Percentiles rank a stretch among this genome's conserved stretches.
Conservation (phyloP, 805 yeast genomes). For the Myxozyma geophila region DNA sequence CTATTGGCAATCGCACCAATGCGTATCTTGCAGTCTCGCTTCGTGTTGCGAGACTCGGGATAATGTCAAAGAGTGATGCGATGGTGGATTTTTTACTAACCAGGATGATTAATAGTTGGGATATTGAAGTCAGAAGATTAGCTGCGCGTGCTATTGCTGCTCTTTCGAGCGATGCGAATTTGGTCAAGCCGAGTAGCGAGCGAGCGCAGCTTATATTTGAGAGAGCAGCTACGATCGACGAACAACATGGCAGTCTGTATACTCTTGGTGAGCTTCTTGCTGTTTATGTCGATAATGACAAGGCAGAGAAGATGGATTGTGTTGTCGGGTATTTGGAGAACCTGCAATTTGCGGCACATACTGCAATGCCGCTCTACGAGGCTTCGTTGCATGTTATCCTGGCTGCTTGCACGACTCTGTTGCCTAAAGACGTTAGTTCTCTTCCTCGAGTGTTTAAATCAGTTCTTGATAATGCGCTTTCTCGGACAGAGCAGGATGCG, state of each 20-base stretch:
- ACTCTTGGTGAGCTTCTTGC: slow-evolving; percentile 38
- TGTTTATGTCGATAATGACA: not conserved
- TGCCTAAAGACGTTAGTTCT: slow-evolving; percentile 24
- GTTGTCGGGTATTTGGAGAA: slow-evolving; percentile 12
- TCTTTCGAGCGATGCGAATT: slow-evolving; percentile 1
- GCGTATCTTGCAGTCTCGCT: slow-evolving; percentile 50
- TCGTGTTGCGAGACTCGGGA: slow-evolving; percentile 32
- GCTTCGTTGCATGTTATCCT: slow-evolving; percentile 25
- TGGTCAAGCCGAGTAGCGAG: slow-evolving; percentile 10
- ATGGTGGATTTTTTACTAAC: slow-evolving; percentile 44
- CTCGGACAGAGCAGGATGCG: slow-evolving; percentile 27
- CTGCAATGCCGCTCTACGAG: slow-evolving; percentile 19
- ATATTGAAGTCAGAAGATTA: slow-evolving; percentile 51
- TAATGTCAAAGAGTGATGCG: not conserved
- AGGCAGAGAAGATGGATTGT: not conserved
- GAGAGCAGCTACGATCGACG: slow-evolving; percentile 17
- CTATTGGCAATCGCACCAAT: slow-evolving; percentile 51
- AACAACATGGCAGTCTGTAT: slow-evolving; percentile 39
- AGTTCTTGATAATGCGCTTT: slow-evolving; percentile 30
- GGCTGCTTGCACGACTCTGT: slow-evolving; percentile 2
- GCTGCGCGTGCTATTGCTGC: slow-evolving; percentile 49
- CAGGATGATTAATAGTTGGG: slow-evolving; percentile 47
- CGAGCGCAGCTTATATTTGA: slow-evolving; percentile 8
- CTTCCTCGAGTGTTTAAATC: slow-evolving; percentile 46
- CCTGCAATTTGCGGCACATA: slow-evolving; percentile 19